Evolutionary conservation across 176 grass and related monocot genomes (phyloP).

Genomic region (Hyparrhenia diplandra): DNA sequence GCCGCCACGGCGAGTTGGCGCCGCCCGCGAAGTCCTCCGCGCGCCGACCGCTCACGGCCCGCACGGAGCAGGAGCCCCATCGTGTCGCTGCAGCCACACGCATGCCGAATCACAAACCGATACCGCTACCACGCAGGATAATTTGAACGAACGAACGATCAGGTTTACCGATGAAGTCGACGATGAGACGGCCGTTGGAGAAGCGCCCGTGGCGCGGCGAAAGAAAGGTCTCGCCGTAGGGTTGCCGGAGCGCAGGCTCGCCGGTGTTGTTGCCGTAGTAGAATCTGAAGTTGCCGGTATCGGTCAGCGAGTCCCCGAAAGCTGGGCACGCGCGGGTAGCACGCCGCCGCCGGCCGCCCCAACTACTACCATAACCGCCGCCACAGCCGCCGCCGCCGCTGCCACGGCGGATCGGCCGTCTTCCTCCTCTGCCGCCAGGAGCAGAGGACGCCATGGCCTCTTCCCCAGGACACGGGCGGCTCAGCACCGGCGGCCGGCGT

Average conservation of each 20-base stretch:
- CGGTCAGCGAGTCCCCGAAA: constrained; percentile 90
- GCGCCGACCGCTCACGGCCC: constrained; percentile 41
- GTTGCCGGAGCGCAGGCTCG: constrained; percentile 34
- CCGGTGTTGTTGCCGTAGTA: constrained; percentile 25
- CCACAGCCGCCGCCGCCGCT: neutral
- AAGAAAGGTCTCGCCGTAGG: constrained; percentile 86
- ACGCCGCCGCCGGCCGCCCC: constrained; percentile 10
- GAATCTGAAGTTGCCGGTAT: constrained; percentile 69
- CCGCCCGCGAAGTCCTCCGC: constrained; percentile 52
- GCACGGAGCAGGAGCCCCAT: constrained; percentile 50
- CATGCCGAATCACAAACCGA: neutral
- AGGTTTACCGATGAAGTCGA: constrained; percentile 73
- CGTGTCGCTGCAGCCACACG: constrained; percentile 34
- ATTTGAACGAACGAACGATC: neutral
- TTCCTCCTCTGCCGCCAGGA: neutral
- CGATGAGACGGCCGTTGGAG: constrained; percentile 61
- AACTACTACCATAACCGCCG: neutral
- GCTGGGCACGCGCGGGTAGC: constrained; percentile 57
- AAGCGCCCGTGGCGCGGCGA: constrained; percentile 62
- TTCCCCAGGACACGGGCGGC: neutral
- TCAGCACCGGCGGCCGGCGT: neutral
- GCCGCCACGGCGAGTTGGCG: constrained; percentile 80
- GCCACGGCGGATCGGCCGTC: neutral
- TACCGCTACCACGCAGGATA: no score
- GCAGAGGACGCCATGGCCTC: constrained; percentile 23